Conservation (phyloP, 1,139 yeast genomes). For the Geotrichum fermentans region DNA sequence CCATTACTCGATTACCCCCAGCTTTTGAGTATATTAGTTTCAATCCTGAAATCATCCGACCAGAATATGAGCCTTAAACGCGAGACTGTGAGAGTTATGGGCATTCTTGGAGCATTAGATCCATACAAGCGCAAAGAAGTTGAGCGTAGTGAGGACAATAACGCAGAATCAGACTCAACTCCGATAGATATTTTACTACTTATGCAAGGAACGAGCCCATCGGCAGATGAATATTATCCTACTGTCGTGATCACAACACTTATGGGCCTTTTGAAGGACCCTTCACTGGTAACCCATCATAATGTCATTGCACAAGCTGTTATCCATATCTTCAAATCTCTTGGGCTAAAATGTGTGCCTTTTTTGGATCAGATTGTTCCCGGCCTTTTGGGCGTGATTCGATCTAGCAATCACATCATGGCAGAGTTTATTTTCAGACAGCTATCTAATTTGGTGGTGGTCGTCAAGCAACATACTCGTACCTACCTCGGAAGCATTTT, state of each 20-base stretch:
- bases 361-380: constrained; percentile 87
- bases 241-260: constrained; percentile 87
- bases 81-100: constrained; percentile 82
- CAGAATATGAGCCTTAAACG: constrained; percentile 67
- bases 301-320: constrained; percentile 88
- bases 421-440: constrained; percentile 89
- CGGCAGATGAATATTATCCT: constrained; percentile 90
- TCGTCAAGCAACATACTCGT: constrained; percentile 86
- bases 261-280: constrained; percentile 77
- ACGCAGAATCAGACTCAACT: constrained; percentile 78
- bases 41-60: constrained; percentile 69
- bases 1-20: constrained; percentile 92
- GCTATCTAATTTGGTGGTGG: constrained; percentile 68
- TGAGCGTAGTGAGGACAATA: constrained; percentile 60
- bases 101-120: constrained; percentile 93
- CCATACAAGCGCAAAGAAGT: constrained; percentile 94
- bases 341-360: constrained; percentile 83
- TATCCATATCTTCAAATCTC: constrained; percentile 80
- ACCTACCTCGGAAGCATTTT: constrained; percentile 76
- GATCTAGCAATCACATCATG: constrained; percentile 73
- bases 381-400: constrained; percentile 81
- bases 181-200: constrained; percentile 84
- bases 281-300: constrained; percentile 83
- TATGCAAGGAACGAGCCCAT: constrained; percentile 93
- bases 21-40: constrained; percentile 72